Evolutionary conservation across 2,329 filamentous ascomycete species (phyloP).

Genomic region (Aspergillus puulaauensis): DNA sequence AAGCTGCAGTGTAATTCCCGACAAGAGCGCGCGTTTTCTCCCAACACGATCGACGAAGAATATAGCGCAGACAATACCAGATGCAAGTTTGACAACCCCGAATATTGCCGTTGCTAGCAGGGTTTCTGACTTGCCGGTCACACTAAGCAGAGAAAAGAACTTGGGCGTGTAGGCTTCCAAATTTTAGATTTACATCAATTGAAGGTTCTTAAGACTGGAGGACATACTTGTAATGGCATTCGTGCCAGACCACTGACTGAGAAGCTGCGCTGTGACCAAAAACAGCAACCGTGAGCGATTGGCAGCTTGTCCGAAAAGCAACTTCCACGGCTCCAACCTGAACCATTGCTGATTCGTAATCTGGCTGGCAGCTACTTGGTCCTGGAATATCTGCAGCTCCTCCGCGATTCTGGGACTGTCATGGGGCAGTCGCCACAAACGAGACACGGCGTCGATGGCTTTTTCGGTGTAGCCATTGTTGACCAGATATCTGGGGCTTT

Average conservation of each 20-base stretch:
- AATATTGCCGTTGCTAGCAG: not conserved
- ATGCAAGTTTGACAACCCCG: slow-evolving; percentile 46
- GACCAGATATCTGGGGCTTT: slow-evolving; percentile 66
- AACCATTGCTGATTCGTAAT: not conserved
- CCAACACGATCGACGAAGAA: slow-evolving; percentile 76
- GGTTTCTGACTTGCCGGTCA: not conserved
- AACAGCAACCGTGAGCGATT: slow-evolving; percentile 69
- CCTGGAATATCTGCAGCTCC: not conserved
- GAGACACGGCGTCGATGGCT: not conserved
- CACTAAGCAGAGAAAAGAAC: not conserved
- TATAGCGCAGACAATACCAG: slow-evolving; percentile 66
- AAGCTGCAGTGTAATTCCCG: slow-evolving; percentile 34
- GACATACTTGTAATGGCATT: slow-evolving; percentile 64
- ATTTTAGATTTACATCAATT: not conserved
- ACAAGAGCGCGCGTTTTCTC: slow-evolving; percentile 50
- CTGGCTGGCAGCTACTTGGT: not conserved
- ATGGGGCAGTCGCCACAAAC: not conserved
- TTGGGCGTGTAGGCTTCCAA: not conserved
- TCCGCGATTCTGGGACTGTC: not conserved
- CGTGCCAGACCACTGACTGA: slow-evolving; percentile 71
- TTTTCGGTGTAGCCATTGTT: slow-evolving; percentile 53
- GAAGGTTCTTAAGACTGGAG: not conserved
- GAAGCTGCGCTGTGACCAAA: slow-evolving; percentile 63
- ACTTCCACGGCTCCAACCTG: not conserved
- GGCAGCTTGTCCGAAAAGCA: not conserved